Evolutionary conservation across 495 filamentous ascomycete species (phyloP).

Genomic region (Sphaerosporella brunnea): DNA sequence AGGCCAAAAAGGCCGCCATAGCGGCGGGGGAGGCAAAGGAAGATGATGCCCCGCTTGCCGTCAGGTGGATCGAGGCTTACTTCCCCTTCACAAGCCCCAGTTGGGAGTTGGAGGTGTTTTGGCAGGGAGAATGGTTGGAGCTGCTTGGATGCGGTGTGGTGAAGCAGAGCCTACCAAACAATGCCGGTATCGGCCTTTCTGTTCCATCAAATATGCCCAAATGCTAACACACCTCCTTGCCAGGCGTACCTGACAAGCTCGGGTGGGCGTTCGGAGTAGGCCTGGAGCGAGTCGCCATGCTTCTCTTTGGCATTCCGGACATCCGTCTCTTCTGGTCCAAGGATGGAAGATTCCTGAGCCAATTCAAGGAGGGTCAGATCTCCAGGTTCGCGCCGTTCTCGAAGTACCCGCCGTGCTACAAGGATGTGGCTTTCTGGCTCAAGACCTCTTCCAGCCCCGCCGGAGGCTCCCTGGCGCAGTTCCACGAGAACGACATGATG

Average conservation of each 20-base stretch:
- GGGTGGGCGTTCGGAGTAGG: conserved; percentile 96
- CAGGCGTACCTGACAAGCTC: conserved; percentile 46
- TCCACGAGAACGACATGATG: conserved; percentile 96
- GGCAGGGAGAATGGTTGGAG: conserved; percentile 88
- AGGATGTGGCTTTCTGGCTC: conserved; percentile 91
- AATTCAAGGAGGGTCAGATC: conserved; percentile 46
- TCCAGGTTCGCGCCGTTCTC: conserved; percentile 68
- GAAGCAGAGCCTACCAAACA: conserved; percentile 56
- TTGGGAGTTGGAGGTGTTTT: conserved; percentile 93
- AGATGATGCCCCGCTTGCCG: conserved; percentile 43
- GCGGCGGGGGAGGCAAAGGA: conserved; percentile 32
- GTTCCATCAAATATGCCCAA: no score
- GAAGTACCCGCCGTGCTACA: conserved; percentile 69
- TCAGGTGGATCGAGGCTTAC: conserved; percentile 92
- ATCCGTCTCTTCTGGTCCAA: conserved; percentile 94
- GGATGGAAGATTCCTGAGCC: conserved; percentile 61
- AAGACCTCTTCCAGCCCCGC: conserved; percentile 37
- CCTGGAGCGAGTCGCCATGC: conserved; percentile 86
- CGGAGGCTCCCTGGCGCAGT: conserved; percentile 34
- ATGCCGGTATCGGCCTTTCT: conserved; percentile 39
- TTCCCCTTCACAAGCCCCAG: conserved; percentile 90
- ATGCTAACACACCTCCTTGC: neutral
- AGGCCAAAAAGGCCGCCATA: conserved; percentile 49
- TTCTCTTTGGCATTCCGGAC: conserved; percentile 86
- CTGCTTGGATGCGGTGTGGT: conserved; percentile 85